These are phyloP conservation scores for Groenewaldozyma auringiensis DNA, from an alignment of 1,139 yeast genomes.

Conservation along the genomic window DNA sequence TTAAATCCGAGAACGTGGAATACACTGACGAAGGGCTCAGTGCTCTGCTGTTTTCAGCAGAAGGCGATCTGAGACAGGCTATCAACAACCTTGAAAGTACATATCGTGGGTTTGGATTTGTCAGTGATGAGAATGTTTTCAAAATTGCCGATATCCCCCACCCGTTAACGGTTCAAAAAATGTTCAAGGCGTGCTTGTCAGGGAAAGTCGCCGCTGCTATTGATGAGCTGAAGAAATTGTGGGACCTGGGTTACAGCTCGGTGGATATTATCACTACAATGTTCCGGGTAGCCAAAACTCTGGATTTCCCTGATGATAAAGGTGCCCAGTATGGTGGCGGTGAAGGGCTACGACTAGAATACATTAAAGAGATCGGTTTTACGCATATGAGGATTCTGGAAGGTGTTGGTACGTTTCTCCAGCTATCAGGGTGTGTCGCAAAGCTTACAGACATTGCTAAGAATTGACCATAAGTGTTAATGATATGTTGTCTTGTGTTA, in stretches of 20 bases:
- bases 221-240: conserved; percentile 56
- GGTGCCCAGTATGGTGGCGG: conserved; percentile 1
- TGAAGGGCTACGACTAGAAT: conserved; percentile 62
- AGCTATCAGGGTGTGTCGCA: conserved; percentile 75
- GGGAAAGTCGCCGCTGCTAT: conserved; percentile 60
- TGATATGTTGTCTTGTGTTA: not conserved
- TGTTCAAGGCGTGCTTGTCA: conserved; percentile 49
- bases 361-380: conserved; percentile 79
- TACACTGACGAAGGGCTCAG: conserved; percentile 87
- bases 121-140: conserved; percentile 84
- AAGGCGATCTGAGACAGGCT: conserved; percentile 99
- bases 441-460: conserved; percentile 35
- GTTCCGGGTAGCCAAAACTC: conserved; percentile 75
- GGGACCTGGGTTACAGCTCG: conserved; percentile 90
- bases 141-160: conserved; percentile 96
- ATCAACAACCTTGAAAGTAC: conserved; percentile 90
- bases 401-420: conserved; percentile 85
- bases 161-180: conserved; percentile 74
- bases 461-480: not conserved
- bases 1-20: conserved; percentile 61
- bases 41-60: conserved; percentile 93
- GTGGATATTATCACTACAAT: conserved; percentile 88
- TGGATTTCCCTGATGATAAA: conserved; percentile 43
- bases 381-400: conserved; percentile 88
- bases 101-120: conserved; percentile 87